Evolutionary conservation across 1,284 basidiomycete genomes (phyloP).

Genomic region (Porodaedalea pini): DNA sequence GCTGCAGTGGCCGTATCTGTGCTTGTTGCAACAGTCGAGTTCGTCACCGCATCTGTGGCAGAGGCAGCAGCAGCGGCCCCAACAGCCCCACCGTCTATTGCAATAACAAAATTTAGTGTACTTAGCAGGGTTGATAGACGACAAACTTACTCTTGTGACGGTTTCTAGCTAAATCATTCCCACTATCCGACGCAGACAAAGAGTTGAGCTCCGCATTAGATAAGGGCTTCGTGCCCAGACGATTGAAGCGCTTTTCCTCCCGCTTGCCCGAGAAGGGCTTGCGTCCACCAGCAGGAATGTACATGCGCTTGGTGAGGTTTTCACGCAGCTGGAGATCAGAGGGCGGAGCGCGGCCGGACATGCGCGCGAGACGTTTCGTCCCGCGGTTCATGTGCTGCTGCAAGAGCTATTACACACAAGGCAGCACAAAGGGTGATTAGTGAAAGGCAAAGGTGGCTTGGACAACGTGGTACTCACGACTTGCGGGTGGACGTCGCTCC

Average conservation of each 20-base stretch:
- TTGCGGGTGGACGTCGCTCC: conserved; percentile 52
- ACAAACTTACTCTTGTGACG: neutral
- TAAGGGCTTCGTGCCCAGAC: conserved; percentile 24
- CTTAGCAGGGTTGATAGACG: neutral
- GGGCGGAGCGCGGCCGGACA: conserved; percentile 57
- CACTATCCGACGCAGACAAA: neutral
- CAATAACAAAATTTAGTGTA: neutral
- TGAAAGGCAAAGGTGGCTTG: neutral
- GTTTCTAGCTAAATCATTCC: neutral
- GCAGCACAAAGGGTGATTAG: neutral
- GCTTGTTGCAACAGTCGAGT: neutral
- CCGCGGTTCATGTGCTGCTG: conserved; percentile 72
- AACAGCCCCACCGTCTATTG: neutral
- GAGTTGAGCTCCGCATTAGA: neutral
- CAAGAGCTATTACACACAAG: conserved; percentile 41
- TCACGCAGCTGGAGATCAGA: conserved; percentile 45
- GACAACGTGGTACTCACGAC: conserved; percentile 44
- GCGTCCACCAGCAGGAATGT: conserved; percentile 30
- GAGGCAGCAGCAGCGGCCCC: conserved; percentile 17
- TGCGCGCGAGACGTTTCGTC: conserved; percentile 61
- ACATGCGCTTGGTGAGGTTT: conserved; percentile 53
- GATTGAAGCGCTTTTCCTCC: conserved; percentile 35
- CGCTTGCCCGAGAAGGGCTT: neutral
- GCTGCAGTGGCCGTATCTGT: neutral
- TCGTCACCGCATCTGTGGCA: conserved; percentile 14